Percentiles rank a stretch among this genome's conserved stretches.
Evolutionary conservation across 2,329 filamentous ascomycete species (phyloP).

Genomic region (Colletotrichum melonis): DNA sequence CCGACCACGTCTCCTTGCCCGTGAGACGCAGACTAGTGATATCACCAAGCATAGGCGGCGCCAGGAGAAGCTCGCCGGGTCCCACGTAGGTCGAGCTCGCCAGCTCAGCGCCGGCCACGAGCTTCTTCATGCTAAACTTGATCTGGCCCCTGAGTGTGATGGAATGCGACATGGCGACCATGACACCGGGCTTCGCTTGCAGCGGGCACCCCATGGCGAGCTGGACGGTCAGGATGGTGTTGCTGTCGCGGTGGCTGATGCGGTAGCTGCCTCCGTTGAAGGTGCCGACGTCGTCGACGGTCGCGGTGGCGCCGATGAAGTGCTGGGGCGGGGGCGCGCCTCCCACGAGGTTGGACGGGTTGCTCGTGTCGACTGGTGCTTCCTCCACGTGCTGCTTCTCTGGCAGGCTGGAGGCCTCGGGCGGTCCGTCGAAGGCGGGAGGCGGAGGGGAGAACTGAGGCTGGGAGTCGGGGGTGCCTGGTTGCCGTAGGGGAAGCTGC

Average conservation of each 20-base stretch:
- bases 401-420: constrained; percentile 38
- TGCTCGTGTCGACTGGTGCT: constrained; percentile 41
- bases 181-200: constrained; percentile 82
- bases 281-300: constrained; percentile 88
- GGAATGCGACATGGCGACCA: constrained; percentile 95
- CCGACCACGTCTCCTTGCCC: constrained; percentile 81
- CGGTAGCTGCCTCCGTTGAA: constrained; percentile 97
- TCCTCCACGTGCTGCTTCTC: constrained; percentile 43
- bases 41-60: constrained; percentile 84
- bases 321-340: constrained; percentile 59
- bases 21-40: constrained; percentile 82
- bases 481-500: constrained; percentile 37
- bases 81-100: constrained; percentile 84
- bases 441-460: constrained; percentile 43
- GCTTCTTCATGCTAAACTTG: constrained; percentile 92
- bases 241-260: constrained; percentile 91
- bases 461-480: constrained; percentile 32
- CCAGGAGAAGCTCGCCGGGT: constrained; percentile 89
- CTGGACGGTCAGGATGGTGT: constrained; percentile 89
- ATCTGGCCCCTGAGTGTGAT: constrained; percentile 85
- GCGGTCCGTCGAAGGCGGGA: constrained; percentile 45
- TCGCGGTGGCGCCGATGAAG: constrained; percentile 71
- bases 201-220: constrained; percentile 90
- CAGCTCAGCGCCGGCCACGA: constrained; percentile 86
- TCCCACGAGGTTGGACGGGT: constrained; percentile 48